Base-by-base conservation (phyloP, 1,284 basidiomycete species). In the Moesziomyces sp. region DNA sequence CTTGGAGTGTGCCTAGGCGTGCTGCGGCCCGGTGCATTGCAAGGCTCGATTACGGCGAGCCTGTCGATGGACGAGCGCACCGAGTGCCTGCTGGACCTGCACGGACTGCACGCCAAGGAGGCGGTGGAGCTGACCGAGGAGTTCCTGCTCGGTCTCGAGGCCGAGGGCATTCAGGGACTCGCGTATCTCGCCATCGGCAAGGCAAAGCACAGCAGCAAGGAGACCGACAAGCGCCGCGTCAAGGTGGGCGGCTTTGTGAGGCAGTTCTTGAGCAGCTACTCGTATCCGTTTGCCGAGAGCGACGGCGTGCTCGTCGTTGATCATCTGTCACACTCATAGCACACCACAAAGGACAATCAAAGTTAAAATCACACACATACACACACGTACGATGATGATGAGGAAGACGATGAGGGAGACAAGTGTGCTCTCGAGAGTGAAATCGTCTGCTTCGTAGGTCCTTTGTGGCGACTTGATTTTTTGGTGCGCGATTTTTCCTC, bases 191-290 rank as follows among this genome's bases (percentile, higher is more conserved):
- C 98, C 35, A 93, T 98, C 5, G 96, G 97, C 11, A 93, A 97
- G 84, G 94, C 95, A 84, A 95, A 94, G 85, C 96, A 98, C 83
- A 94, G 93, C 1, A 94, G 93, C 3, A 91, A 90, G 30, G 93
- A 94, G 80, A 86, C 88, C 16, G 88, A 87, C 14, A 89, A 93
- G 51, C 92, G 94, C 40, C 89, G 92, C 2, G 92, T 92, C 34
- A 91, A 93, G 66, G 88, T 98, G 13, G 92, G 90, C 4, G 88
- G 91, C 2, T 92, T 92, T 18, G 90, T 97, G 45, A 91, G 92
- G 75, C 92, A 93, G 82, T 96, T 92, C 89, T 86, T 97, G 49
- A 91, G 92, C 77, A 89, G 91, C 56, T 97, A 93, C 92, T 92
- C 70, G 46, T 81, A 77, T 70, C 92, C 95, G n/a, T 96, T 93